These are phyloP conservation scores for Adenanthera pavonina DNA, from an alignment of 306 rosid species.

Conservation along the genomic window DNA sequence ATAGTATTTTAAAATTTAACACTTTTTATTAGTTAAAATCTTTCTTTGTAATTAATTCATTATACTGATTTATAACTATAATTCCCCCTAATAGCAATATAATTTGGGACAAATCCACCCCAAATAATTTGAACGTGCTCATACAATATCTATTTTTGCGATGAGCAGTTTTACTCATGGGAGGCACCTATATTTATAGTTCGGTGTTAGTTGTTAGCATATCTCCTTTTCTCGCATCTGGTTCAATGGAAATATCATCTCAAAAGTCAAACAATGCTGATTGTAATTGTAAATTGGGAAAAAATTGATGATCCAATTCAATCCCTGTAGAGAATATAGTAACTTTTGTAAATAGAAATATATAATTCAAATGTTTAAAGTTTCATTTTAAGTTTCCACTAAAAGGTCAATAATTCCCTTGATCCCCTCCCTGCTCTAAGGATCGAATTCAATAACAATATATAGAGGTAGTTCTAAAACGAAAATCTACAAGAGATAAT, in stretches of 20 bases:
- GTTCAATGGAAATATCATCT: not conserved
- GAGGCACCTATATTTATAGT: slow-evolving; percentile 45
- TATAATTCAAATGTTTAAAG: not conserved
- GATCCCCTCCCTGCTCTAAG: slow-evolving; percentile 1
- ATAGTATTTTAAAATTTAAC: too few relatives aligned
- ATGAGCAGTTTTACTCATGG: slow-evolving; percentile 43
- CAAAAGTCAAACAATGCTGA: not conserved
- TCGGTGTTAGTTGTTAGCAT: slow-evolving; percentile 45
- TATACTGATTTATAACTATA: too few relatives aligned
- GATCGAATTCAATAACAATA: not conserved
- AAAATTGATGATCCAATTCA: slow-evolving; percentile 13
- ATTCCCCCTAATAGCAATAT: slow-evolving; percentile 64
- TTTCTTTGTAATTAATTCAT: too few relatives aligned
- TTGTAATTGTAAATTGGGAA: not conserved
- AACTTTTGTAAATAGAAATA: not conserved
- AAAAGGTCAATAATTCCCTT: not conserved
- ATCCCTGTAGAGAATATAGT: not conserved
- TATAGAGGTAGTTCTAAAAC: not conserved
- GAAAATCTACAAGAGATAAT: not conserved
- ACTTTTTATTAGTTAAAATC: too few relatives aligned
- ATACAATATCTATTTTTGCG: slow-evolving; percentile 50
- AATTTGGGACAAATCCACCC: slow-evolving; percentile 84
- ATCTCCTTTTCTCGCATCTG: slow-evolving; percentile 72
- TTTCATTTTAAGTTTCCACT: not conserved
- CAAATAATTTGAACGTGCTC: slow-evolving; percentile 58